These are phyloP conservation scores for Globisporangium okanoganense DNA, from an alignment of 352 stramenopile species.

Conservation along the genomic window DNA sequence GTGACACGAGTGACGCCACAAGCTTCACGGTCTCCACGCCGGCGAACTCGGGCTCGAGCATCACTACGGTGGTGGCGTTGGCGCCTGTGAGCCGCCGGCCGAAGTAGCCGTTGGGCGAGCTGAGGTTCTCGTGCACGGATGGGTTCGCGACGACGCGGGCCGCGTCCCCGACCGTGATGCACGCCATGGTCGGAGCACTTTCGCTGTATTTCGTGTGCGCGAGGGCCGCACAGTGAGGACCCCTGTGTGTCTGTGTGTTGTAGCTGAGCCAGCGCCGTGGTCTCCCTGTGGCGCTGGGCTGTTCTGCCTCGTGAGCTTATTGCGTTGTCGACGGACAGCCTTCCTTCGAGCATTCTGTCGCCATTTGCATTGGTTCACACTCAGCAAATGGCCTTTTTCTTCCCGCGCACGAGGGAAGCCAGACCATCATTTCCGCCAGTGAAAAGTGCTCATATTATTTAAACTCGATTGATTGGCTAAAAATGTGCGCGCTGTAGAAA, in stretches of 20 bases:
- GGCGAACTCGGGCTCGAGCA: slow-evolving; percentile 53
- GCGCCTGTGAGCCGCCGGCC: slow-evolving; percentile 16
- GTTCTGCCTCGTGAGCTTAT: not conserved
- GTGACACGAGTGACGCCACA: slow-evolving; percentile 56
- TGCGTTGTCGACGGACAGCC: not conserved
- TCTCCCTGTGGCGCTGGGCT: not conserved
- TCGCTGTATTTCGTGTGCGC: not conserved
- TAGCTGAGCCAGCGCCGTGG: not conserved
- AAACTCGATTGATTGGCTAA: not conserved
- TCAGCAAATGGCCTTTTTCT: not conserved
- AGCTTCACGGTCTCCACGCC: slow-evolving; percentile 52
- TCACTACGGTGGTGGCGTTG: not conserved
- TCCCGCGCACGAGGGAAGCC: not conserved
- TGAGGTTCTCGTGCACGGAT: slow-evolving; percentile 13
- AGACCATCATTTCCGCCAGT: not conserved
- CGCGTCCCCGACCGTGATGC: slow-evolving; percentile 2
- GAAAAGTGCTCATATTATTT: not conserved
- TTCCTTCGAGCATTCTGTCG: not conserved
- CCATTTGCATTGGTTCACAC: not conserved
- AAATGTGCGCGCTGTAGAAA: not conserved
- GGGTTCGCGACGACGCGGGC: slow-evolving; percentile 14
- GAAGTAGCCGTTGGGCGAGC: slow-evolving; percentile 30
- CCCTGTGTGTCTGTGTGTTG: not conserved
- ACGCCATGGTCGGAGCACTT: slow-evolving; percentile 16
- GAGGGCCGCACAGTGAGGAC: not conserved